Conservation (phyloP, 352 stramenopile genomes). For the Phytophthora macrochlamydospora region DNA sequence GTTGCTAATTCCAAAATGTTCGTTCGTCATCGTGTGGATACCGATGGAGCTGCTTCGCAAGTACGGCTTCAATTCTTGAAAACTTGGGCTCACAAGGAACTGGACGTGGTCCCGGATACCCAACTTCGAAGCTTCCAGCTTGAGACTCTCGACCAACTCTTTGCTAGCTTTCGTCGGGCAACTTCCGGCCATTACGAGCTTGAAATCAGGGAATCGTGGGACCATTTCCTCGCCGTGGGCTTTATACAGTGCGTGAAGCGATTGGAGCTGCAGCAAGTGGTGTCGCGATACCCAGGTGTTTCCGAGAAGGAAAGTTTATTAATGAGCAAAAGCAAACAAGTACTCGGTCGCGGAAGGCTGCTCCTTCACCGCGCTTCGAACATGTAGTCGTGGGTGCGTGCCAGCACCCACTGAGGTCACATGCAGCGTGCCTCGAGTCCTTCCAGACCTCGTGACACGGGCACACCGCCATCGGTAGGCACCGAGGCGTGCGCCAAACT, state of each 20-base stretch:
- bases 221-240: neutral
- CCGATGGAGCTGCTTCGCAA: conserved; percentile 86
- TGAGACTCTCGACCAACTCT: conserved; percentile 2
- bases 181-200: neutral
- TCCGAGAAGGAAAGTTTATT: too few relatives aligned
- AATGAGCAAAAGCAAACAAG: too few relatives aligned
- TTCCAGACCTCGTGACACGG: too few relatives aligned
- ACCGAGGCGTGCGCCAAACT: too few relatives aligned
- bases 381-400: too few relatives aligned
- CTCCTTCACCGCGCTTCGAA: too few relatives aligned
- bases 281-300: too few relatives aligned
- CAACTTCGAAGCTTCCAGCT: conserved; percentile 66
- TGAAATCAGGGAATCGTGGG: neutral
- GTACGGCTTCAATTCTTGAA: conserved; percentile 84
- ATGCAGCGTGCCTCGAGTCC: too few relatives aligned
- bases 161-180: neutral
- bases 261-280: neutral
- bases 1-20: conserved; percentile 99
- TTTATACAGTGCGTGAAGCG: neutral
- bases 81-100: conserved; percentile 95
- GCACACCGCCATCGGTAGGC: too few relatives aligned
- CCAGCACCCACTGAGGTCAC: too few relatives aligned
- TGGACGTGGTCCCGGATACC: conserved; percentile 58
- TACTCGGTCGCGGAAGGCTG: too few relatives aligned
- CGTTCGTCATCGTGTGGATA: conserved; percentile 99